Base-by-base conservation (phyloP, 176 grass and related monocot genomes). In the Oryza meyeriana region DNA sequence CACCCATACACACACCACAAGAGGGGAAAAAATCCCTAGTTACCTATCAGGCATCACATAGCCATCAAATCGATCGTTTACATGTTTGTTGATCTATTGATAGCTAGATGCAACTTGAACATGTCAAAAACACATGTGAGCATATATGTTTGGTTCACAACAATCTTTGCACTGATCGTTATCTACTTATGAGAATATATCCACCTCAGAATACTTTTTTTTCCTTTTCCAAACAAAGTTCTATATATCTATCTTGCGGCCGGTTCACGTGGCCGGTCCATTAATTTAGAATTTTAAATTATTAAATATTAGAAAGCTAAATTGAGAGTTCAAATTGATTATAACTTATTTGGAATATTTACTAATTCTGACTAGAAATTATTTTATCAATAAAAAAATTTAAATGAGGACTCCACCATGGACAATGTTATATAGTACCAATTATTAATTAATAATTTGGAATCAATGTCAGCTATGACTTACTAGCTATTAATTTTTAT, bases 1-100 rank as follows among this genome's bases (percentile, higher is more conserved):
- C 11, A 1, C 12, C 20, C 11, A 52, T 16, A 44, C n/a, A 61
- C 29, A 70, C 38, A 41, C 36, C 68, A 72, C 55, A 44, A n/a
- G 8, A 73, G 62, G 17, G n/a, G n/a, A 71, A 57, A 41, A 82
- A 26, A 72, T 83, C 30, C 24, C n/a, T n/a, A 36, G 41, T n/a
- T 73, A 52, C 4, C 70, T 5, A 38, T 52, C 81, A 83, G 20
- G 39, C 59, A 27, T 57, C 52, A 57, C 20, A 57, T 74, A 42
- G 70, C 22, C 59, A 79, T 48, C 62, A 74, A 35, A 38, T 3
- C 22, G n/a, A 59, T 59, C 55, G 50, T n/a, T 55, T 52, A 16
- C 28, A 61, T 72, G 70, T 9, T 20, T 10, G 9, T 27, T 22
- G 10, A 75, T 75, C 25, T 65, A 27, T 11, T 48, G 41, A 27